Evolutionary conservation across 352 stramenopile genomes (phyloP).

Genomic region (Globisporangium echinulatum): DNA sequence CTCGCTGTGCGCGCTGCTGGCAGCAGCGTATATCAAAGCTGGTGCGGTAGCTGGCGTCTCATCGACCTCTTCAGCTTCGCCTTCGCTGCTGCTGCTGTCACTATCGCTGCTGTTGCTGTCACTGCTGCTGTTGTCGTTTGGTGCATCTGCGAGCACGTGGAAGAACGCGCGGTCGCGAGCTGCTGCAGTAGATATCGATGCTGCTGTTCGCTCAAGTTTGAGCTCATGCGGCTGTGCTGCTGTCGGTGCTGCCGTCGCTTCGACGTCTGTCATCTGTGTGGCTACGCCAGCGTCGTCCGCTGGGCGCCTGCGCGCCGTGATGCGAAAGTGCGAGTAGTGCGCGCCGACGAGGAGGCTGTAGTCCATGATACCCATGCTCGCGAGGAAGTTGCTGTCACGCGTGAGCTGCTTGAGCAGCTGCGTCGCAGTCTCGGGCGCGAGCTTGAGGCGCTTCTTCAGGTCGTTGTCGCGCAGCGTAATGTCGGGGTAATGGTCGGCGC

Average conservation of each 20-base stretch:
- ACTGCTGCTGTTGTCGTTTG: slow-evolving; percentile 8
- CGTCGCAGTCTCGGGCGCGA: slow-evolving; percentile 39
- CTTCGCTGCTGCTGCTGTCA: background rate
- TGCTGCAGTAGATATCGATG: background rate
- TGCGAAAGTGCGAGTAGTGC: slow-evolving; percentile 81
- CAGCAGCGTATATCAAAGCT: too few species aligned
- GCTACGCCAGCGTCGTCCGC: too few species aligned
- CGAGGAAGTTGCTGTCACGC: slow-evolving; percentile 78
- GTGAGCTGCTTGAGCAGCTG: slow-evolving; percentile 77
- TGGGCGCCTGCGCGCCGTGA: slow-evolving; percentile 27
- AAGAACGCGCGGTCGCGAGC: slow-evolving; percentile 30
- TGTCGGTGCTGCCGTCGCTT: background rate
- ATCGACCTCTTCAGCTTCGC: background rate
- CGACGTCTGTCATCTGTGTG: slow-evolving; percentile 1
- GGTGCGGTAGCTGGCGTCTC: background rate
- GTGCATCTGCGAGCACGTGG: slow-evolving; percentile 19
- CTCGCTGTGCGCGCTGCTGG: background rate
- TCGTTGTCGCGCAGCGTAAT: slow-evolving; percentile 83
- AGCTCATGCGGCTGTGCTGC: background rate
- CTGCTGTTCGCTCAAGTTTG: slow-evolving; percentile 1
- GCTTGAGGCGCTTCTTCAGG: slow-evolving; percentile 77
- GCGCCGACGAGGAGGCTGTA: slow-evolving; percentile 86
- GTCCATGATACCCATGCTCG: slow-evolving; percentile 87
- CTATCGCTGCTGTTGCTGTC: slow-evolving; percentile 5
- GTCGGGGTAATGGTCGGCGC: slow-evolving; percentile 75